Conservation (phyloP, 192 early-diverging fungal genomes). For the Entomortierella parvispora region DNA sequence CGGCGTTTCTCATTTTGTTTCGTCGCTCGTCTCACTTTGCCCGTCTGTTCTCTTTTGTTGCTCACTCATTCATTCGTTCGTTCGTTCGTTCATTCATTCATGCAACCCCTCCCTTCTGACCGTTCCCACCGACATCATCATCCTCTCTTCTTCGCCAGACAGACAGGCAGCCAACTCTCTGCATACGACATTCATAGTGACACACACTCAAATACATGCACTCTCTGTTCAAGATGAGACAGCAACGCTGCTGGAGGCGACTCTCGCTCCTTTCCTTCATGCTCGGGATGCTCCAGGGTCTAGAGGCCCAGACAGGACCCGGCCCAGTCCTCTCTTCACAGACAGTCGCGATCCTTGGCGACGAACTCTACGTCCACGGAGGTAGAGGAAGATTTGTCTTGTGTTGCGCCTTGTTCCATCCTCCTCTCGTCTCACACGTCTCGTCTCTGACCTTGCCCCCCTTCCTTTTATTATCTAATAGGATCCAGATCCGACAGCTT, state of each 20-base stretch:
- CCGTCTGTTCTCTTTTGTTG: neutral
- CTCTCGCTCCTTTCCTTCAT: constrained; percentile 13
- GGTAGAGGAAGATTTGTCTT: too few relatives aligned
- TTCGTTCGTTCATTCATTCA: too few relatives aligned
- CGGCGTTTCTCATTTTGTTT: constrained; percentile 1
- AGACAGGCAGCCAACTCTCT: too few relatives aligned
- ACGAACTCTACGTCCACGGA: constrained; percentile 49
- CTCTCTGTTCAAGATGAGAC: constrained; percentile 21
- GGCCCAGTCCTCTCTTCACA: constrained; percentile 33
- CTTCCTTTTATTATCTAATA: neutral
- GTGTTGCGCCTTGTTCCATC: neutral
- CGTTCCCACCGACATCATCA: neutral
- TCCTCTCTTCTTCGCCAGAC: neutral
- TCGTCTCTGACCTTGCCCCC: neutral
- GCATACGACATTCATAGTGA: neutral
- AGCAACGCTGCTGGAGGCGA: constrained; percentile 3
- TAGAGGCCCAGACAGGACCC: constrained; percentile 21
- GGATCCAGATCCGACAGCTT: constrained; percentile 28
- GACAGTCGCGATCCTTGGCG: constrained; percentile 40
- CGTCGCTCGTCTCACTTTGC: neutral
- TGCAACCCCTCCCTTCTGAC: neutral
- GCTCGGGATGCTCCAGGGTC: constrained; percentile 16
- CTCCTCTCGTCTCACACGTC: neutral
- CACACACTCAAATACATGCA: neutral
- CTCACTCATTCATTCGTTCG: too few relatives aligned